Evolutionary conservation across 2,329 filamentous ascomycete genomes (phyloP), one percentile per base, ranked within the genome.

Genomic region (Aureobasidium sp.): DNA sequence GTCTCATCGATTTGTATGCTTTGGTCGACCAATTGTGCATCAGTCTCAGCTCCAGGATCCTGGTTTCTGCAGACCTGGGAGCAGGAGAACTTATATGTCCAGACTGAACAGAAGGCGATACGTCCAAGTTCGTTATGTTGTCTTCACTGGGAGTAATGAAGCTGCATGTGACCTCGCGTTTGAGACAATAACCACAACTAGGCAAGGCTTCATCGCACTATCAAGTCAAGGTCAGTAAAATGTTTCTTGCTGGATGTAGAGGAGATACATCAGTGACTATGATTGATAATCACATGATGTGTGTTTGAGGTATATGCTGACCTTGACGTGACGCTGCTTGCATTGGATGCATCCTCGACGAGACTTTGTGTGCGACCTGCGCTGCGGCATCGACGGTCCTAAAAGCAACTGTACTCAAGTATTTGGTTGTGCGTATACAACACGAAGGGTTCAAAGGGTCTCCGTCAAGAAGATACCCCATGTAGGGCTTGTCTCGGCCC

Each of bases 311-410:
- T 41, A 13, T 7, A 20, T 32, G 44, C 63, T 55, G 20, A 63
- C 65, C 61, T 64, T 65, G 17, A 64, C 46, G 29, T 64, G 63
- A 27, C 63, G 44, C 39, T 59, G 59, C 36, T 66, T 66, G 52
- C 65, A 66, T 29, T 65, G 56, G 5, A 24, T 12, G 36, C 64
- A 66, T 29, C 64, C 64, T 29, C 59, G 48, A 13, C 64, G 41
- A n/a, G 61, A 65, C 34, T 66, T 63, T 17, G 50, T 55, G 17
- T 66, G 63, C 34, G 36, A 48, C 39, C 34, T 56, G 24, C 63
- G 53, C 26, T 41, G 39, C 29, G 34, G 29, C 37, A 63, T 55
- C 17, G 29, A 9, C 26, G 27, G 6, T 8, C 26, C 43, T 3
- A 17, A 26, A 17, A 39, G 13, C 12, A 2, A 5, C n/a, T 26